Conservation (phyloP, 2,329 filamentous ascomycete species). For the Colletotrichum tropicale region DNA sequence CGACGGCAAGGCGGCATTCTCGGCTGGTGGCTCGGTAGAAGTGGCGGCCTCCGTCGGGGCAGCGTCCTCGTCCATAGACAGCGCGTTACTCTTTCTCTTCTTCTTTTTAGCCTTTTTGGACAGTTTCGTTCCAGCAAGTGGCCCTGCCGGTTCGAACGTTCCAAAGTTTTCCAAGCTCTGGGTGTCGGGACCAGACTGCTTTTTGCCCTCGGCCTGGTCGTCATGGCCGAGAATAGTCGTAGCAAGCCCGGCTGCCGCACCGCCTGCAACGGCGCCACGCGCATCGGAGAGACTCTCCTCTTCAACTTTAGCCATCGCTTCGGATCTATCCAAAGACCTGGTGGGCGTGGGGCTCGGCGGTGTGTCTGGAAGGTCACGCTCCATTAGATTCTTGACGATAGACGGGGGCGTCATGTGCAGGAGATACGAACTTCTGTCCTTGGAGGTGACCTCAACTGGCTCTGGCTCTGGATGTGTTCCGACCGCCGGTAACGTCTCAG, state of each 20-base stretch:
- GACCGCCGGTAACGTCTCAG: background rate
- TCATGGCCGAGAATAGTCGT: background rate
- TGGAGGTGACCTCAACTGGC: slow-evolving; percentile 44
- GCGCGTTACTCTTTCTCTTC: slow-evolving; percentile 24
- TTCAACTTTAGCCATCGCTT: slow-evolving; percentile 22
- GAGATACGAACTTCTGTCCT: slow-evolving; percentile 47
- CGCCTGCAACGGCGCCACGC: background rate
- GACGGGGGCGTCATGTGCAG: slow-evolving; percentile 42
- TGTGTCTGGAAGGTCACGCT: slow-evolving; percentile 22
- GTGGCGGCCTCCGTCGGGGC: background rate
- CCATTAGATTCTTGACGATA: slow-evolving; percentile 29
- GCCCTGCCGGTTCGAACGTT: background rate
- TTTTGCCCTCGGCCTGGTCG: background rate
- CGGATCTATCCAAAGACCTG: slow-evolving; percentile 20
- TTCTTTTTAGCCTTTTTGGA: slow-evolving; percentile 37
- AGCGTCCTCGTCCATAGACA: background rate
- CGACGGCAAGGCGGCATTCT: background rate
- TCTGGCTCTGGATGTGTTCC: slow-evolving; percentile 38
- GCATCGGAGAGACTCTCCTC: slow-evolving; percentile 27
- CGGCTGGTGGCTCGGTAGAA: background rate
- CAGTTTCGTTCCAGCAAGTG: slow-evolving; percentile 20
- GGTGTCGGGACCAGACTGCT: background rate
- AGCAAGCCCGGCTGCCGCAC: background rate
- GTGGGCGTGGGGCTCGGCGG: slow-evolving; percentile 29
- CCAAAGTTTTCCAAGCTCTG: background rate